phyloP scores from a whole-genome alignment of 129 eudicot species.

The Artemisia argyi region DNA sequence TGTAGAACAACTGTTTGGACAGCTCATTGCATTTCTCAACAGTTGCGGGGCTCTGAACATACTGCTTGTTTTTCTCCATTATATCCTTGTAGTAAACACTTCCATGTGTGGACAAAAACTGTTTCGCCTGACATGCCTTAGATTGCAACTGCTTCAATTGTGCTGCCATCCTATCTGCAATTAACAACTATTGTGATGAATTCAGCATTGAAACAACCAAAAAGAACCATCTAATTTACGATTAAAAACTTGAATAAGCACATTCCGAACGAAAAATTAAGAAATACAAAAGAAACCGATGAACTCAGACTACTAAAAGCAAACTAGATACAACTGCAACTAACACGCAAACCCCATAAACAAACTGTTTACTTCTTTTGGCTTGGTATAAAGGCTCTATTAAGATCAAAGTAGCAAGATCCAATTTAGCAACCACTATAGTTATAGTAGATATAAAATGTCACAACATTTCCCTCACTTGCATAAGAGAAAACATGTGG shows the following conservation, averaged over 20 bases:
- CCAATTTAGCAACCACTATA: too few species aligned
- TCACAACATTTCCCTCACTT: too few species aligned
- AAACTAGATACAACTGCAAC: background rate
- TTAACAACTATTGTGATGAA: background rate
- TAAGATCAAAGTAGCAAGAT: too few species aligned
- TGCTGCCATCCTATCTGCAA: slow-evolving; percentile 58
- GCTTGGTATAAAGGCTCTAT: too few species aligned
- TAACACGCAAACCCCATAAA: too few species aligned
- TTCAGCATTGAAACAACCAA: too few species aligned
- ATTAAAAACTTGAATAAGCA: background rate
- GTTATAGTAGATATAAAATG: too few species aligned
- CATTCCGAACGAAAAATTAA: background rate
- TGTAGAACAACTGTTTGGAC: slow-evolving; percentile 75
- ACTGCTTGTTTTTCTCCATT: slow-evolving; percentile 79
- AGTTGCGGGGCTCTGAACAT: slow-evolving; percentile 67
- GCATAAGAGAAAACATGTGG: too few species aligned
- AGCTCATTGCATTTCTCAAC: slow-evolving; percentile 68
- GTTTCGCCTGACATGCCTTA: slow-evolving; percentile 64
- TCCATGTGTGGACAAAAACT: slow-evolving; percentile 63
- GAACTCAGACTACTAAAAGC: slow-evolving; percentile 4
- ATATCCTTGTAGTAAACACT: slow-evolving; percentile 66
- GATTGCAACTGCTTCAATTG: slow-evolving; percentile 64
- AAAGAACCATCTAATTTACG: too few species aligned
- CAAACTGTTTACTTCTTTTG: too few species aligned
- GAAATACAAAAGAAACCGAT: slow-evolving; percentile 10